Evolutionary conservation across 495 filamentous ascomycete species (phyloP).

Genomic region (Penicillium samsonianum): DNA sequence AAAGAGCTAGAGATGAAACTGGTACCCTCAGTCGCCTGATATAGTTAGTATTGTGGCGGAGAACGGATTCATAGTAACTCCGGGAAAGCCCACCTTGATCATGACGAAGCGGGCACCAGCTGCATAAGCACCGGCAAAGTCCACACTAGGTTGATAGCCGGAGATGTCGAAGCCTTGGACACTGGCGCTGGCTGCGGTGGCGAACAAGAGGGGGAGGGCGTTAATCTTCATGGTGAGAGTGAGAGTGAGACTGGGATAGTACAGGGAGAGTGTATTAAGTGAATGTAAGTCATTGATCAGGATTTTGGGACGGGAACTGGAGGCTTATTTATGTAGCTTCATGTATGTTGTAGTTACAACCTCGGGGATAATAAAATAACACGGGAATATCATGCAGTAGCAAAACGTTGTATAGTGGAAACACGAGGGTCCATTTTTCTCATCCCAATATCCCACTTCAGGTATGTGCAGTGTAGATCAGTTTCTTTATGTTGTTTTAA

Average conservation of each 20-base stretch:
- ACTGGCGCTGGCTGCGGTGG: constrained; percentile 23
- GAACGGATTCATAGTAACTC: background rate
- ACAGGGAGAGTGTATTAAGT: background rate
- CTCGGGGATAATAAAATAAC: constrained; percentile 14
- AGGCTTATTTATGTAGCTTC: constrained; percentile 16
- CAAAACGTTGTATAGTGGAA: constrained; percentile 5
- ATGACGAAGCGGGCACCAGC: constrained; percentile 66
- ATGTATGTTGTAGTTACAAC: constrained; percentile 35
- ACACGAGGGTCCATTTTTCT: constrained; percentile 12
- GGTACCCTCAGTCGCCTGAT: constrained; percentile 61
- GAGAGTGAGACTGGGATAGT: background rate
- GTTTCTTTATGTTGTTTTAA: background rate
- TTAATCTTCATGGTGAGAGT: constrained; percentile 19
- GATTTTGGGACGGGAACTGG: background rate
- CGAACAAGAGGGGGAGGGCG: constrained; percentile 14
- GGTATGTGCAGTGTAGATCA: constrained; percentile 1
- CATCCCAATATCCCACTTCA: background rate
- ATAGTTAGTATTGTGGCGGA: background rate
- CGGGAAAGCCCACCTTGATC: constrained; percentile 53
- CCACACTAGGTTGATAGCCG: constrained; percentile 56
- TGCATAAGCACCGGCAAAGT: constrained; percentile 57
- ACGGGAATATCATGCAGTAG: constrained; percentile 4
- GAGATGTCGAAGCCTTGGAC: constrained; percentile 70
- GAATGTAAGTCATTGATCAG: background rate
- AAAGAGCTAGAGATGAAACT: constrained; percentile 54